phyloP scores from a whole-genome alignment of 2,329 filamentous ascomycete species.

The Elsinoe ampelina region DNA sequence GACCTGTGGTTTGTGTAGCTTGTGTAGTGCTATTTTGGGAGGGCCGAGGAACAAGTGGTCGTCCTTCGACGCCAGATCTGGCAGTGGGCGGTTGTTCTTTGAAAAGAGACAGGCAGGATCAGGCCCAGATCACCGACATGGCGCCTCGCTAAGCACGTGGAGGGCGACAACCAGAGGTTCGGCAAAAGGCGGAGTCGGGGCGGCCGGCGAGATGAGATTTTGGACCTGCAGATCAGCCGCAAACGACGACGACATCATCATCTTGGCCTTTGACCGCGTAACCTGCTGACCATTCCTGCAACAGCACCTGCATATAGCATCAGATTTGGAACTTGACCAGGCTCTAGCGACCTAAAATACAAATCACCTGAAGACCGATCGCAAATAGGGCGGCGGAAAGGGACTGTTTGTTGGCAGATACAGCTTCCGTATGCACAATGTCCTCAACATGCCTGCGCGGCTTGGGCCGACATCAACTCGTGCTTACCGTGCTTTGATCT shows the following conservation, averaged over 20 bases:
- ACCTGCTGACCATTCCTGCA: background rate
- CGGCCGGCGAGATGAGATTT: background rate
- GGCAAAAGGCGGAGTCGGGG: background rate
- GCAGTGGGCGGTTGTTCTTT: background rate
- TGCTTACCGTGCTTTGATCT: background rate
- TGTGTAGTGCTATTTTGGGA: background rate
- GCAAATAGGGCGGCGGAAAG: background rate
- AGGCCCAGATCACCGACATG: constrained; percentile 2
- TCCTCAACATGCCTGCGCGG: background rate
- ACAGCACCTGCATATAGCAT: no score
- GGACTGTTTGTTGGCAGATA: background rate
- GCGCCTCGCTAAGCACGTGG: constrained; percentile 9
- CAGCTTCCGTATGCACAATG: constrained; percentile 11
- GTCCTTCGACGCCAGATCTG: background rate
- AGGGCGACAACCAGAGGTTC: background rate
- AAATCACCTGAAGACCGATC: background rate
- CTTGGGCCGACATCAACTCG: background rate
- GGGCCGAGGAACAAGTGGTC: background rate
- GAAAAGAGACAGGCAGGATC: background rate
- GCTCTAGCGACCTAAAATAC: background rate
- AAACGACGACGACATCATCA: background rate
- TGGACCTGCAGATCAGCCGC: background rate
- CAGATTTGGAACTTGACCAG: background rate
- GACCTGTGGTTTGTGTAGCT: constrained; percentile 9
- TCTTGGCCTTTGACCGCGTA: background rate